Evolutionary conservation across 2,329 filamentous ascomycete species (phyloP), one percentile per base, ranked within the genome.

Genomic region (Zasmidium citrigriseum): DNA sequence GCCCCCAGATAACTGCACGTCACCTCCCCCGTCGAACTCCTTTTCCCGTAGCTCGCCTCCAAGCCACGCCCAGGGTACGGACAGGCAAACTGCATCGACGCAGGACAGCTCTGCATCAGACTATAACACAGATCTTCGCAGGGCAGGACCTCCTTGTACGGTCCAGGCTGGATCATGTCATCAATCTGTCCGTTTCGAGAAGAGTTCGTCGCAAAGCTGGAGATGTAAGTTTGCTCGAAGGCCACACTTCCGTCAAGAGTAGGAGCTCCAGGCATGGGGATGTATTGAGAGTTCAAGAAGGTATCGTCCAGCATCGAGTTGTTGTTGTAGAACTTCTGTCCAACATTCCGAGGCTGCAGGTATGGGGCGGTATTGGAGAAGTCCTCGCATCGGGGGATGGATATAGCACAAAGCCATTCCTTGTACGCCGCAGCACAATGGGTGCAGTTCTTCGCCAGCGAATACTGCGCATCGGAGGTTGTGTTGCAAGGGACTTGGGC

Each of bases 111-210:
- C 75, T 89, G 87, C 11, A 96, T 90, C 1, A 99, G 81, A 54
- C 88, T 85, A 72, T 92, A 95, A 77, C 95, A 99, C 52, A 97
- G 77, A 64, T 96, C 89, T 60, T 90, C 85, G 69, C 93, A 98
- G 0, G 95, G 95, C 9, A 96, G 78, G 20, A 98, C 80, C 77
- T 99, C 95, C 71, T 93, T 96, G 76, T 99, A 98, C 0, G 95
- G 95, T 0, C 95, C 95, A 0, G 95, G 93, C 61, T 82, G 76
- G 58, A 98, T 86, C 1, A 77, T 65, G 1, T 78, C 67, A 68
- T 97, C 92, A 55, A 74, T 69, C 14, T 49, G 84, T 76, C 63
- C 58, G 54, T 74, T 74, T n/a, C 73, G 67, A 12, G 67, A 70
- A 9, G 55, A 61, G 54, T 73, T 73, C 2, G 72, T 67, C 0